Percentiles rank a stretch among this genome's conserved stretches.
phyloP scores from a whole-genome alignment of 2,329 filamentous ascomycete species.

The Lecanosticta acicola region DNA sequence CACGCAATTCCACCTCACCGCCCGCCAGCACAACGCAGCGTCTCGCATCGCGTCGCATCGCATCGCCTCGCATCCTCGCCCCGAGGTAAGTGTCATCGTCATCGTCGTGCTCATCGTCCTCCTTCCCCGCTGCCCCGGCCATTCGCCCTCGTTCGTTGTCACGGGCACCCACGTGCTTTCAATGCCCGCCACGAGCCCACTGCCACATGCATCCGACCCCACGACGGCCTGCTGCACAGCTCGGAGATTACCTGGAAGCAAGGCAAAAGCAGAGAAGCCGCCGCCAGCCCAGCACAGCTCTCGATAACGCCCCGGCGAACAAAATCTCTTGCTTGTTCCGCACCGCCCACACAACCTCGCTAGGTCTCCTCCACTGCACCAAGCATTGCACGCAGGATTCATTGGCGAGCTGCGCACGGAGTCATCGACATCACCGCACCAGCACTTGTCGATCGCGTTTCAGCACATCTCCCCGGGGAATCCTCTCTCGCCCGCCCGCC shows the following conservation, averaged over 20 bases:
- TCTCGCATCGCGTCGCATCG: not conserved
- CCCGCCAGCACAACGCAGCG: no score
- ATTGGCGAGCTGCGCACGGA: not conserved
- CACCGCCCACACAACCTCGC: not conserved
- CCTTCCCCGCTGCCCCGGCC: no score
- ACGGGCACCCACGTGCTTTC: not conserved
- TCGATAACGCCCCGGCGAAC: not conserved
- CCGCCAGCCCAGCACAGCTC: not conserved
- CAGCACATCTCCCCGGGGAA: not conserved
- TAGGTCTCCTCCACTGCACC: not conserved
- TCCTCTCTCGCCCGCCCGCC: not conserved
- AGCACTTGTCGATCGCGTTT: not conserved
- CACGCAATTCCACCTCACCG: no score
- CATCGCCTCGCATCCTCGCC: not conserved
- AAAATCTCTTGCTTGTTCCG: not conserved
- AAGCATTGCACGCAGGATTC: not conserved
- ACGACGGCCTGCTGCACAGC: not conserved
- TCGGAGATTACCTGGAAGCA: no score
- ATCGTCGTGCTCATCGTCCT: not conserved
- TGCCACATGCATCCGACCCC: not conserved
- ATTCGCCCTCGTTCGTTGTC: not conserved
- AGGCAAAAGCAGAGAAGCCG: no score
- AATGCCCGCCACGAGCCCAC: conserved; percentile 1
- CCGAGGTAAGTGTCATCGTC: no score
- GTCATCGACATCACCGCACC: conserved; percentile 1